Evolutionary conservation across 148 eudicot genomes (phyloP).

Genomic region (Heliamphora exappendiculata): DNA sequence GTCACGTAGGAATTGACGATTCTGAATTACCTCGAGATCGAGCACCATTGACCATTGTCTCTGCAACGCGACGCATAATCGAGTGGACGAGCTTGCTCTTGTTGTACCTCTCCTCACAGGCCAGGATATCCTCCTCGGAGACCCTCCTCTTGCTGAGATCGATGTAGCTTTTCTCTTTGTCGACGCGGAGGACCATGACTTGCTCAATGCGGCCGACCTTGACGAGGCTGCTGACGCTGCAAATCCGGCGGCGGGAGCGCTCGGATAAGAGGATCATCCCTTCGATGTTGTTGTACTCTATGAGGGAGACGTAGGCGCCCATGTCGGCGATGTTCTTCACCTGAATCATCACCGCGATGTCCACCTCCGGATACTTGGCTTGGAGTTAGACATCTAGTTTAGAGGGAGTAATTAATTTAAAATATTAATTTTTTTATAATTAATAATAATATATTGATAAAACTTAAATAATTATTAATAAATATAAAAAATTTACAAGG

Average conservation of each 20-base stretch:
- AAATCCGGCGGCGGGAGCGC: slow-evolving; percentile 83
- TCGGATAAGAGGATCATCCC: slow-evolving; percentile 96
- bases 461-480: no score
- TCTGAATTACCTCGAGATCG: slow-evolving; percentile 63
- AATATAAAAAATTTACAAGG: no score
- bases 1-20: background rate
- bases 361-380: slow-evolving; percentile 83
- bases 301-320: slow-evolving; percentile 76
- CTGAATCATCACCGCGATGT: slow-evolving; percentile 89
- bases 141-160: slow-evolving; percentile 90
- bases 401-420: no score
- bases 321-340: slow-evolving; percentile 91
- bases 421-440: no score
- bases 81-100: slow-evolving; percentile 99
- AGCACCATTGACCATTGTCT: slow-evolving; percentile 49
- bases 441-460: no score
- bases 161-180: slow-evolving; percentile 82
- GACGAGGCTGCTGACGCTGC: slow-evolving; percentile 82
- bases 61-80: slow-evolving; percentile 95
- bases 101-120: slow-evolving; percentile 82
- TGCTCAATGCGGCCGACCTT: slow-evolving; percentile 92
- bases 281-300: slow-evolving; percentile 97
- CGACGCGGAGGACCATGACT: slow-evolving; percentile 86
- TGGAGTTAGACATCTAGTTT: no score
- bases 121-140: slow-evolving; percentile 80